Evolutionary conservation across 345 rosid species (phyloP), one percentile per base, ranked within the genome.

Genomic region (Salix exigua): DNA sequence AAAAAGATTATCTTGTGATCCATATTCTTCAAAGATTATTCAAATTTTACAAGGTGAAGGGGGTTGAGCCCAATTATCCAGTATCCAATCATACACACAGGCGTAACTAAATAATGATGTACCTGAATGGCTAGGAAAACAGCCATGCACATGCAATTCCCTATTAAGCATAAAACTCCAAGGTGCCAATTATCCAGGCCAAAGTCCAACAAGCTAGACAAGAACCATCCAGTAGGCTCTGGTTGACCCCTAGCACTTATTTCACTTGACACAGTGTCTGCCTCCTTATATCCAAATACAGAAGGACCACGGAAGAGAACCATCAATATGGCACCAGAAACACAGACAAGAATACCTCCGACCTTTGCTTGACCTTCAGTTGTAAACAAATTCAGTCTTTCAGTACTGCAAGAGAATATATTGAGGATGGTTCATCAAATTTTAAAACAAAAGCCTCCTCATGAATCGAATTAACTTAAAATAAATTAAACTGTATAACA

Each of bases 121-220:
- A 96, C 99, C 99, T 96, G 98, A 81, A 93, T 87, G 80, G 94
- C 99, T 46, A 93, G 86, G 80, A 89, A 96, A 60, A 93, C 86
- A 75, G 99, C 98, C 98, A 96, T 93, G 88, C 99, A 90, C 85
- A 93, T 88, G 79, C 99, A 96, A 87, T 96, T 96, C 61, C 99
- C 99, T 21, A 96, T 85, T 80, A 96, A 85, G 87, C 99, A 96
- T 75, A 96, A 81, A 82, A 96, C 98, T 75, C 99, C 99, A 42
- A 96, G 83, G 82, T 96, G 96, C 92, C 93, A 91, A 58, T 79
- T 83, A 62, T 91, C 96, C 65, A 96, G 78, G 23, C 96, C 96
- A 75, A 89, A 72, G 66, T 85, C 86, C 8, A 88, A 71, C 72
- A 93, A 85, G 81, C 83, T 83, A 77, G 91, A 75, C 82, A 92